Conservation (phyloP, 1,284 basidiomycete genomes). For the Porodaedalea pini region DNA sequence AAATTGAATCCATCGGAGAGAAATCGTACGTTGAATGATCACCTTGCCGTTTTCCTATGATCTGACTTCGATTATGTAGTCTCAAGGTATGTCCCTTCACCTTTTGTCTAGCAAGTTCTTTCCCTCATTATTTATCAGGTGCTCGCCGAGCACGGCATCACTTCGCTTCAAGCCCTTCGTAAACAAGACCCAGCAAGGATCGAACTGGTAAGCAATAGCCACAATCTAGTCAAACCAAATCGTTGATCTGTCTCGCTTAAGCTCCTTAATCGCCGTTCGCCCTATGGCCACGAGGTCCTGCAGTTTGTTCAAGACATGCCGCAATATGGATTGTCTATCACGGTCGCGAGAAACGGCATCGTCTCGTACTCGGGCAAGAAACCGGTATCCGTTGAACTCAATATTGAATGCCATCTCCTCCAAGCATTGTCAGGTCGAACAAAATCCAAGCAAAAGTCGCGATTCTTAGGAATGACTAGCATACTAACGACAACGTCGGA, state of each 20-base stretch:
- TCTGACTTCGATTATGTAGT: slow-evolving; percentile 30
- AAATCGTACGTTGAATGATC: slow-evolving; percentile 71
- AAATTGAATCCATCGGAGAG: slow-evolving; percentile 79
- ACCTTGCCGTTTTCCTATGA: neutral
- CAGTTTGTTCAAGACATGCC: slow-evolving; percentile 60
- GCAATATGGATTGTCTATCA: slow-evolving; percentile 44
- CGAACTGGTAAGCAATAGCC: slow-evolving; percentile 50
- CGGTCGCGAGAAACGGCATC: slow-evolving; percentile 44
- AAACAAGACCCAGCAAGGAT: slow-evolving; percentile 55
- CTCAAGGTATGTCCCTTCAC: slow-evolving; percentile 44
- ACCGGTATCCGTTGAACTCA: slow-evolving; percentile 59
- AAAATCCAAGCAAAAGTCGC: slow-evolving; percentile 33
- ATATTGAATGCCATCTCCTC: slow-evolving; percentile 52
- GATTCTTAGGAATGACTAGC: slow-evolving; percentile 55
- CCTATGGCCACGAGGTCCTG: slow-evolving; percentile 68
- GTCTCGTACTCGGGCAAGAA: slow-evolving; percentile 40
- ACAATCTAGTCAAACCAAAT: neutral
- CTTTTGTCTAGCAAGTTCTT: neutral
- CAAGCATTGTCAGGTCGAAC: slow-evolving; percentile 30
- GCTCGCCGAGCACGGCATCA: slow-evolving; percentile 67
- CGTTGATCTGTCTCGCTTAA: slow-evolving; percentile 28
- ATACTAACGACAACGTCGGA: slow-evolving; percentile 74
- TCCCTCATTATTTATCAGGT: slow-evolving; percentile 43
- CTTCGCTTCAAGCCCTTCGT: slow-evolving; percentile 53
- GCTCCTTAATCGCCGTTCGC: slow-evolving; percentile 71